phyloP scores from a whole-genome alignment of 371 early-diverging fungal genomes.

The Sporodiniella umbellata region DNA sequence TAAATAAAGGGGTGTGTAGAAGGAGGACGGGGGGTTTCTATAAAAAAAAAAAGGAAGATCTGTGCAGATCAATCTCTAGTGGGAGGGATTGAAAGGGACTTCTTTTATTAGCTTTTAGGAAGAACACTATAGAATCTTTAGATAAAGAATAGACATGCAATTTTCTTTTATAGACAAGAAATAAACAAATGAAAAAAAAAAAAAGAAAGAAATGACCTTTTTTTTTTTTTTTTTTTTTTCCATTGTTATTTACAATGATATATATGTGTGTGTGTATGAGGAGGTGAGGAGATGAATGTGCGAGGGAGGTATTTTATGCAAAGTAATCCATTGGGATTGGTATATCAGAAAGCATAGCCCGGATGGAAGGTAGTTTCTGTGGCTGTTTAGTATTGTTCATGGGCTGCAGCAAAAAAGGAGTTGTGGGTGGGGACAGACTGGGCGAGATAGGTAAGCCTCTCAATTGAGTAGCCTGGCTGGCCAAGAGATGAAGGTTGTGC shows the following conservation, averaged over 20 bases:
- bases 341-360: constrained; percentile 16
- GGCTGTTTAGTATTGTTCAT: constrained; percentile 1
- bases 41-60: too few species aligned
- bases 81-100: too few species aligned
- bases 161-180: too few species aligned
- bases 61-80: too few species aligned
- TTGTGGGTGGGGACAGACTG: constrained; percentile 15
- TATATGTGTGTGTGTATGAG: neutral
- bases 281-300: neutral
- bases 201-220: too few species aligned
- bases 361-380: constrained; percentile 14
- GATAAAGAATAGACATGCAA: too few species aligned
- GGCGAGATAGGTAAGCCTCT: constrained; percentile 28
- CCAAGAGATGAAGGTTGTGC: constrained; percentile 35
- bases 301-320: too few species aligned
- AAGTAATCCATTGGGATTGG: neutral
- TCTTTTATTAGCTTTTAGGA: too few species aligned
- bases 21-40: too few species aligned
- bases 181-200: too few species aligned
- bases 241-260: neutral
- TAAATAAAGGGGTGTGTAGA: too few species aligned
- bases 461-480: constrained; percentile 40
- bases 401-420: constrained; percentile 1
- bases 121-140: too few species aligned
- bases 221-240: neutral